Conservation (phyloP, 345 rosid species). For the Rhizophora apiculata region DNA sequence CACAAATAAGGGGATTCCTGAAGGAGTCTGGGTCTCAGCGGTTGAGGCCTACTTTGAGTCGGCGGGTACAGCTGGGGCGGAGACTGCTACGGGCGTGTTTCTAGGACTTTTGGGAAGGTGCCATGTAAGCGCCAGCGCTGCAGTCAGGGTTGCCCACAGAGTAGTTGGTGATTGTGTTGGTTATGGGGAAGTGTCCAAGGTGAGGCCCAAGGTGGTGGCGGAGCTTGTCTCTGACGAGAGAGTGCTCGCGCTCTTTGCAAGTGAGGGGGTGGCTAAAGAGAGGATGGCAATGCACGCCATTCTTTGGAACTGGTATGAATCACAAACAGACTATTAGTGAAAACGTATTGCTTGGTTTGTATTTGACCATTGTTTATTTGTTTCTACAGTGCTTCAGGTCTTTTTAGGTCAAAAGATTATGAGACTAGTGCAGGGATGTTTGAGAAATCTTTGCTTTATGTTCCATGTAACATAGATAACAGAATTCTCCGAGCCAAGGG, state of each 20-base stretch:
- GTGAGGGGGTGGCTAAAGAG: slow-evolving; percentile 54
- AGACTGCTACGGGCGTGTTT: slow-evolving; percentile 84
- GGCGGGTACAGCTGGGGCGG: slow-evolving; percentile 86
- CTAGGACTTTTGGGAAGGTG: slow-evolving; percentile 78
- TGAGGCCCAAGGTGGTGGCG: slow-evolving; percentile 68
- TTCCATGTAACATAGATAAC: slow-evolving; percentile 62
- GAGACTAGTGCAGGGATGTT: slow-evolving; percentile 78
- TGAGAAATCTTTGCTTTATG: slow-evolving; percentile 91
- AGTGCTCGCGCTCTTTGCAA: slow-evolving; percentile 66
- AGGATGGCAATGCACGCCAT: slow-evolving; percentile 77
- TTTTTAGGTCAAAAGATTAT: slow-evolving; percentile 72
- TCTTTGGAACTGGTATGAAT: slow-evolving; percentile 78
- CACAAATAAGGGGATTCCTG: slow-evolving; percentile 75
- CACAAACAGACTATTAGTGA: background rate
- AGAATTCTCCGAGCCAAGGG: slow-evolving; percentile 84
- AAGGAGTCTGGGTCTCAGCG: slow-evolving; percentile 90
- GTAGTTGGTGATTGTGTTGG: slow-evolving; percentile 48
- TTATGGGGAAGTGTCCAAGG: slow-evolving; percentile 48
- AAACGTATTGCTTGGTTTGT: background rate
- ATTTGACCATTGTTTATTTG: slow-evolving; percentile 3
- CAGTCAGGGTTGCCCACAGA: slow-evolving; percentile 69
- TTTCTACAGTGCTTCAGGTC: slow-evolving; percentile 65
- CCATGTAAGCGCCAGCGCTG: slow-evolving; percentile 79
- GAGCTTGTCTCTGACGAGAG: slow-evolving; percentile 84
- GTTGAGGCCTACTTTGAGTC: slow-evolving; percentile 79